These are phyloP conservation scores for Lavandula angustifolia DNA, from an alignment of 257 asterid species.

Conservation along the genomic window DNA sequence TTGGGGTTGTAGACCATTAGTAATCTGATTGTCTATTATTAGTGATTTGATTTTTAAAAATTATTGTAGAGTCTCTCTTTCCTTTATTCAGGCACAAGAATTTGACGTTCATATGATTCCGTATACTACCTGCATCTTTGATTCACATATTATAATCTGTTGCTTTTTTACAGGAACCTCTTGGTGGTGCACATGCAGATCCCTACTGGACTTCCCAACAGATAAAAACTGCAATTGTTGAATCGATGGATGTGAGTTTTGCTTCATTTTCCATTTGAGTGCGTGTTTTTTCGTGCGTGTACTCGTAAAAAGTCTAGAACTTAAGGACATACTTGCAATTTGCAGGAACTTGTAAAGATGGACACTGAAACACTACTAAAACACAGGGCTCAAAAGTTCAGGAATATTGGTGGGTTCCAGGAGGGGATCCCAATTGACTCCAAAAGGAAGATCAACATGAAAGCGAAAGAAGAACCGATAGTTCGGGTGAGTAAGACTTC, in stretches of 20 bases:
- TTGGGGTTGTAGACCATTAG: no score
- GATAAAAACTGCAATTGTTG: slow-evolving; percentile 74
- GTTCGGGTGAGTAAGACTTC: slow-evolving; percentile 46
- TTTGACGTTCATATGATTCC: no score
- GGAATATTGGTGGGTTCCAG: slow-evolving; percentile 66
- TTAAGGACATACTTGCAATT: slow-evolving; percentile 17
- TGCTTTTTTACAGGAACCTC: slow-evolving; percentile 77
- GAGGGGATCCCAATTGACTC: slow-evolving; percentile 77
- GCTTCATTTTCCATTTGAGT: slow-evolving; percentile 11
- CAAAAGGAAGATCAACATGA: slow-evolving; percentile 59
- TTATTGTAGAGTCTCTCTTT: no score
- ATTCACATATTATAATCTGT: neutral
- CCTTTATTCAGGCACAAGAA: no score
- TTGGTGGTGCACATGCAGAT: slow-evolving; percentile 97
- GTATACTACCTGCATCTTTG: neutral
- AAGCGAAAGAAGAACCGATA: slow-evolving; percentile 59
- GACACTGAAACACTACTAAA: slow-evolving; percentile 63
- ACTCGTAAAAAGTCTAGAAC: slow-evolving; percentile 30
- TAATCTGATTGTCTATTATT: no score
- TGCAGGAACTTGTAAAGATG: slow-evolving; percentile 78
- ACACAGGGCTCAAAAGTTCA: slow-evolving; percentile 72
- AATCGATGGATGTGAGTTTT: slow-evolving; percentile 85
- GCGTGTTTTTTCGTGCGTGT: neutral
- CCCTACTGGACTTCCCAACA: slow-evolving; percentile 93
- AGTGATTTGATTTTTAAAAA: no score